Conservation (phyloP, 257 asterid genomes). For the Solanum acaule region DNA sequence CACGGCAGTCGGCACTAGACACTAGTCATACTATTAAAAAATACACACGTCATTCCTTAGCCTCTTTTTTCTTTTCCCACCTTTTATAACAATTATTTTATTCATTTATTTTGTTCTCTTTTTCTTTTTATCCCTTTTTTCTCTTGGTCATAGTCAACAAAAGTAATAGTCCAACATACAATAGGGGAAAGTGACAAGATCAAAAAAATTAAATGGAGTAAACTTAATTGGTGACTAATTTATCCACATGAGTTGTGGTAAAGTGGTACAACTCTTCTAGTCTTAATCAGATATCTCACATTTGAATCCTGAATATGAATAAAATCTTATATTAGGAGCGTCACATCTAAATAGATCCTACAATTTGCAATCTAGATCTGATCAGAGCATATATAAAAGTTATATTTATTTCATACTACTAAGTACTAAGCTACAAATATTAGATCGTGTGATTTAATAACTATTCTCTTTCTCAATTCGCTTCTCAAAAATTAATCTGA, state of each 20-base stretch:
- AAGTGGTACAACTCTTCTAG: no score
- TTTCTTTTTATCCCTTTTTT: not conserved
- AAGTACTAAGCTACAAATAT: not conserved
- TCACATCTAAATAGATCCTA: no score
- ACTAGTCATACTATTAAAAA: not conserved
- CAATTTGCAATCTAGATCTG: no score
- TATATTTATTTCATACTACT: not conserved
- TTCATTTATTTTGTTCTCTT: not conserved
- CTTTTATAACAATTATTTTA: not conserved
- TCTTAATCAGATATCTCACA: no score
- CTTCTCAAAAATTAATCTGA: not conserved
- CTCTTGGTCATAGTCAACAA: not conserved
- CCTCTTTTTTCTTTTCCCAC: not conserved
- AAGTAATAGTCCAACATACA: not conserved
- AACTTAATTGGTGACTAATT: not conserved
- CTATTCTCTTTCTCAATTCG: not conserved
- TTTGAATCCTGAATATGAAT: rapidly evolving
- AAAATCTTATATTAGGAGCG: no score
- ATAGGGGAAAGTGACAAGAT: not conserved
- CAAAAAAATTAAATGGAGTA: not conserved
- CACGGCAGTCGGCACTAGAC: not conserved
- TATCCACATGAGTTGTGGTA: no score
- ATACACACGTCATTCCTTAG: not conserved
- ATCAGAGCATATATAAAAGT: no score
- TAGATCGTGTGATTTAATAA: not conserved